A percentile compares a stretch with the other conserved stretches of the same genome.
phyloP scores from a whole-genome alignment of 768 basidiomycete species.

The Agaricus bisporus region DNA sequence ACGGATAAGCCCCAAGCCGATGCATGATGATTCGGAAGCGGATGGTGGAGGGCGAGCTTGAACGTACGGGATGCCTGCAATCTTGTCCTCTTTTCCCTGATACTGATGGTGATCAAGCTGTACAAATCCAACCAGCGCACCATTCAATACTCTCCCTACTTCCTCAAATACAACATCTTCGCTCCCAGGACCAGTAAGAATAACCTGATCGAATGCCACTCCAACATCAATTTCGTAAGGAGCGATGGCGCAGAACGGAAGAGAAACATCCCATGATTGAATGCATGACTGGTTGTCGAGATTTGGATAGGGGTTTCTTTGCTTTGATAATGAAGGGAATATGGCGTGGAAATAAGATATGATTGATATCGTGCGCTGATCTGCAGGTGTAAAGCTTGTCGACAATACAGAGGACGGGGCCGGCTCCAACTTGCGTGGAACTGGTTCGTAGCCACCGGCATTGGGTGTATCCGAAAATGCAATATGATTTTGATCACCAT shows the following conservation, averaged over 20 bases:
- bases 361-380: conserved; percentile 62
- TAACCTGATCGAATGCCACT: conserved; percentile 52
- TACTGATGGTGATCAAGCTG: conserved; percentile 7
- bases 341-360: conserved; percentile 74
- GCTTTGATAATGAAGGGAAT: conserved; percentile 19
- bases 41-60: conserved; percentile 50
- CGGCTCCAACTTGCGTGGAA: conserved; percentile 38
- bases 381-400: conserved; percentile 47
- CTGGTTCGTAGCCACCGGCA: background rate
- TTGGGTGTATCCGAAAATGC: background rate
- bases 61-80: conserved; percentile 43
- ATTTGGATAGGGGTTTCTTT: conserved; percentile 1
- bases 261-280: conserved; percentile 55
- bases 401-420: conserved; percentile 37
- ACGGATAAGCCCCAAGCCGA: conserved; percentile 78
- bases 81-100: background rate
- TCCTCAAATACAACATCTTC: conserved; percentile 78
- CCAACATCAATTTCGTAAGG: conserved; percentile 70
- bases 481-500: background rate
- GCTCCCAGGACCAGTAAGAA: conserved; percentile 65
- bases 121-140: conserved; percentile 74
- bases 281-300: conserved; percentile 30
- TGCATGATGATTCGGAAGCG: conserved; percentile 55
- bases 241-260: conserved; percentile 58
- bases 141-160: conserved; percentile 67